Percentiles rank a stretch among this genome's conserved stretches.
Evolutionary conservation across 2,329 filamentous ascomycete genomes (phyloP).

Genomic region (Pseudogymnoascus sp.): DNA sequence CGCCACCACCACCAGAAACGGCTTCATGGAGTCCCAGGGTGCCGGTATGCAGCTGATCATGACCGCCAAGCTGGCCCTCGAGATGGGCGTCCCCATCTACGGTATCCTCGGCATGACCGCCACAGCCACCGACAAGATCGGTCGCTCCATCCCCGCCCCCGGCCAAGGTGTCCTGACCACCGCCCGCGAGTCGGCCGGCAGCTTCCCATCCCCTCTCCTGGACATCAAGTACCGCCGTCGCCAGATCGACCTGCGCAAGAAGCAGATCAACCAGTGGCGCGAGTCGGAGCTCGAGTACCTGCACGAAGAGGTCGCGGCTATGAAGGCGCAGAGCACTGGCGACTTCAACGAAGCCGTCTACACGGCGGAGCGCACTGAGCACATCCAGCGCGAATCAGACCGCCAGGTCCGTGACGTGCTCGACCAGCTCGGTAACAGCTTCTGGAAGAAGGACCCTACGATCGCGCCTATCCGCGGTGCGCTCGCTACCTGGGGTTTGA

Average conservation of each 20-base stretch:
- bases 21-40: constrained; percentile 99
- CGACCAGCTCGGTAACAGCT: constrained; percentile 90
- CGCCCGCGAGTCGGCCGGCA: constrained; percentile 81
- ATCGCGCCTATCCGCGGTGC: constrained; percentile 95
- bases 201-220: constrained; percentile 89
- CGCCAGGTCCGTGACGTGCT: constrained; percentile 91
- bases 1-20: constrained; percentile 90
- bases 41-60: constrained; percentile 98
- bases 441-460: constrained; percentile 92
- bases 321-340: constrained; percentile 67
- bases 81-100: constrained; percentile 98
- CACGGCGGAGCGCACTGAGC: constrained; percentile 70
- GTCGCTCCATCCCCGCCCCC: constrained; percentile 90
- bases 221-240: constrained; percentile 97
- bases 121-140: constrained; percentile 98
- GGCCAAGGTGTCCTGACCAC: constrained; percentile 95
- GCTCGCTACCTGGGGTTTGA: constrained; percentile 94
- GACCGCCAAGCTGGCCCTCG: constrained; percentile 88
- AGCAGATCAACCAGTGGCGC: constrained; percentile 93
- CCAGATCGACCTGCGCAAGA: constrained; percentile 88
- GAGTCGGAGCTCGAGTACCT: constrained; percentile 90
- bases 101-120: constrained; percentile 88
- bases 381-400: constrained; percentile 80
- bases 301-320: constrained; percentile 83
- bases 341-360: constrained; percentile 78